Conservation (phyloP, 345 rosid genomes). For the Turnera subulata region DNA sequence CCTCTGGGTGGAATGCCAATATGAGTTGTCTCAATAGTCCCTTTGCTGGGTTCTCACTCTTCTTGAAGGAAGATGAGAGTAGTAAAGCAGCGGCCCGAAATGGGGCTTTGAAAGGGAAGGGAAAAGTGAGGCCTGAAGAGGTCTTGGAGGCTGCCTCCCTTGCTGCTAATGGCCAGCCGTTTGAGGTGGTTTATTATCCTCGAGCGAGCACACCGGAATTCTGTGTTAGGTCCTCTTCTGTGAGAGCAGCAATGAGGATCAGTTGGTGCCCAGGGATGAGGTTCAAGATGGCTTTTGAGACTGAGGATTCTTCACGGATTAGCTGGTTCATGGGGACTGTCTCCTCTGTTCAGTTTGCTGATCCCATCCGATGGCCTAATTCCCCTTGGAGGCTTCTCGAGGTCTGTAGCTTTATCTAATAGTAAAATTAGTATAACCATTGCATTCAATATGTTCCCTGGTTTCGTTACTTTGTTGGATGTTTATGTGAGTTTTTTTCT, state of each 20-base stretch:
- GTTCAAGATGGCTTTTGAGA: conserved; percentile 31
- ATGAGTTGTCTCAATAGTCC: not conserved
- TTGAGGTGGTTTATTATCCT: conserved; percentile 25
- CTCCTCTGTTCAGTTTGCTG: conserved; percentile 42
- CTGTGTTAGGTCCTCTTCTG: conserved; percentile 22
- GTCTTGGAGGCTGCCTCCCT: conserved; percentile 17
- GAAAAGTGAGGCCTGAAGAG: conserved; percentile 21
- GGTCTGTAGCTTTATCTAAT: conserved; percentile 33
- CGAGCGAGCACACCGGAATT: conserved; percentile 27
- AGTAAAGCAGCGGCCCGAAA: conserved; percentile 7
- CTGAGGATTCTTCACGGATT: conserved; percentile 27
- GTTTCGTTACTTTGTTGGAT: not conserved
- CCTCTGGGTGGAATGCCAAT: conserved; percentile 16
- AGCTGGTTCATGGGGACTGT: conserved; percentile 32
- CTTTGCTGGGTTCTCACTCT: conserved; percentile 13
- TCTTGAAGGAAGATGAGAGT: conserved; percentile 20
- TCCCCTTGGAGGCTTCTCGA: conserved; percentile 93
- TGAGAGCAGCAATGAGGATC: conserved; percentile 19
- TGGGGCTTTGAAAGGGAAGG: conserved; percentile 11
- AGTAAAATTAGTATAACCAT: no score
- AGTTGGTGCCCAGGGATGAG: conserved; percentile 29
- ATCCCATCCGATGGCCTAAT: conserved; percentile 79
- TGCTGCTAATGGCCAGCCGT: conserved; percentile 23
- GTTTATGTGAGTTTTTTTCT: not conserved
- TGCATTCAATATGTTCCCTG: not conserved